Evolutionary conservation across 2,329 filamentous ascomycete genomes (phyloP), one percentile per base, ranked within the genome.

Genomic region (Mycosphaerella arachidis): DNA sequence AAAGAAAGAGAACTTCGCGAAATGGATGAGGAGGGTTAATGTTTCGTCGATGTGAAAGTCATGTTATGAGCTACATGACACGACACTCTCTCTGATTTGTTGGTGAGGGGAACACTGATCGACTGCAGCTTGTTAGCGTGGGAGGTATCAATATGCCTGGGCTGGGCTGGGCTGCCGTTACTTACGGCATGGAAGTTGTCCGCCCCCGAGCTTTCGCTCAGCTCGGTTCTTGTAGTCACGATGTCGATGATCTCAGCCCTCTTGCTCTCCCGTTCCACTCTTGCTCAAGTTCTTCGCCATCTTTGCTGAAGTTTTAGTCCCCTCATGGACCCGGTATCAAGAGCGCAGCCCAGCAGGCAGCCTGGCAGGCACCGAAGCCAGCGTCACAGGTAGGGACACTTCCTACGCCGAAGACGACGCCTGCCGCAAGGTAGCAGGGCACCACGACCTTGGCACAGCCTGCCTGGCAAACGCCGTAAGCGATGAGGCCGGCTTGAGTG

Each of bases 381-480:
- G 67, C 1, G 61, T 83, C 82, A 60, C 81, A 84, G 0, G 68
- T 75, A 1, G 79, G 1, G 6, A 82, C 0, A 77, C 72, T 0
- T 0, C 73, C 77, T 0, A 75, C 74, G 0, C 78, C 78, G 16
- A 63, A 82, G 1, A 75, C 75, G 48, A 67, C 71, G 0, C 80
- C 79, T 0, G 74, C 79, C 6, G 75, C 79, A 1, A 67, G 31
- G 53, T 82, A 82, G 61, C 79, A 82, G 0, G 79, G 77, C 65
- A 74, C 76, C 0, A 79, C 79, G 0, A 82, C 66, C 0, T 61
- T 62, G 0, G 79, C 67, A 35, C 80, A 82, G 4, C 80, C 79
- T 0, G 75, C 74, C 66, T 83, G 80, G 50, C 79, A 82, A 3
- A 77, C 53, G 0, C 75, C 79, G 60, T 82, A 82, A 8, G 67